Evolutionary conservation across 139 green algal genomes (phyloP).

Genomic region (Nannochloris sp.): DNA sequence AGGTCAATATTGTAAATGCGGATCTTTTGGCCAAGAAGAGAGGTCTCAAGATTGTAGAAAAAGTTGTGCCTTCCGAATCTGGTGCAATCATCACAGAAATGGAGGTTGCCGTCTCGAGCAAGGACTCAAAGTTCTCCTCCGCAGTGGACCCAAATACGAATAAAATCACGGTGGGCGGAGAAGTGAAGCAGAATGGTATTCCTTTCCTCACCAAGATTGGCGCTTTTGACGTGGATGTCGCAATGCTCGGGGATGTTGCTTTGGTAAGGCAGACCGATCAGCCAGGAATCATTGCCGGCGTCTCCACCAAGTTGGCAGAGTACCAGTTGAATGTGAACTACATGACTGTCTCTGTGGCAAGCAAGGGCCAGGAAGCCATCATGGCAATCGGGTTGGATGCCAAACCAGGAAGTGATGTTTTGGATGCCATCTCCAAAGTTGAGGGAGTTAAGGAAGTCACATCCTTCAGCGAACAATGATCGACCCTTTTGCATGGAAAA

Average conservation of each 20-base stretch:
- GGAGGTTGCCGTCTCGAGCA: constrained; percentile 53
- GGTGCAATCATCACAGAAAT: constrained; percentile 21
- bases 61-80: constrained; percentile 34
- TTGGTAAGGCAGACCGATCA: constrained; percentile 76
- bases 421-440: constrained; percentile 9
- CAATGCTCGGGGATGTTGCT: constrained; percentile 56
- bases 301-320: constrained; percentile 58
- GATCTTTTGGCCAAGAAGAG: constrained; percentile 86
- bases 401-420: constrained; percentile 1
- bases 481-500: too few relatives aligned
- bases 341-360: constrained; percentile 72
- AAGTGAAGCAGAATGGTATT: constrained; percentile 40
- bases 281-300: constrained; percentile 83
- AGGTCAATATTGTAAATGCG: constrained; percentile 92
- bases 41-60: constrained; percentile 70
- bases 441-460: constrained; percentile 21
- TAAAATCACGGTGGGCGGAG: constrained; percentile 65
- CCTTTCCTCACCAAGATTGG: constrained; percentile 83
- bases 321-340: constrained; percentile 85
- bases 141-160: constrained; percentile 39
- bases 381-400: constrained; percentile 92
- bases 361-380: constrained; percentile 55
- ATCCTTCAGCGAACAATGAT: constrained; percentile 15
- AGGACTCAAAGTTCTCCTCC: constrained; percentile 53
- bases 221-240: constrained; percentile 79